phyloP scores from a whole-genome alignment of 768 basidiomycete genomes.

The Boletus subparvulus region DNA sequence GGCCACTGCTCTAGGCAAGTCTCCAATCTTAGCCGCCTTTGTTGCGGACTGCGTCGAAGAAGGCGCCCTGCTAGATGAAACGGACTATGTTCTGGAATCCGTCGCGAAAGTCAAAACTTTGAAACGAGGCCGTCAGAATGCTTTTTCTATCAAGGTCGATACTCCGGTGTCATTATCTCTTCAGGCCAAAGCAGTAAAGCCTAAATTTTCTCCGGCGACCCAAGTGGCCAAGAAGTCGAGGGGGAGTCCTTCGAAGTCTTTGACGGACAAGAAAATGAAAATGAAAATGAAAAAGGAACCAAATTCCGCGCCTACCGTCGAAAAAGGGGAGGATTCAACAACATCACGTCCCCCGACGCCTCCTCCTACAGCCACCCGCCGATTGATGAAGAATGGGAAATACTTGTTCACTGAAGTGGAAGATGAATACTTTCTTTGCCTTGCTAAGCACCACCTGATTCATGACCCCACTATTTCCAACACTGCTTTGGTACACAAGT shows the following conservation, averaged over 20 bases:
- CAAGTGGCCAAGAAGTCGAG: not conserved
- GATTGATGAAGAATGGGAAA: constrained; percentile 26
- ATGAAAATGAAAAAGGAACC: not conserved
- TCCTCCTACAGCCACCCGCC: constrained; percentile 38
- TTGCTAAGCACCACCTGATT: constrained; percentile 46
- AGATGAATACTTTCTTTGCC: constrained; percentile 44
- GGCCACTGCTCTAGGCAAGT: constrained; percentile 36
- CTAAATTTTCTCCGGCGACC: constrained; percentile 3
- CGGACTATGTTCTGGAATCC: constrained; percentile 44
- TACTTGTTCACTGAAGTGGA: constrained; percentile 54
- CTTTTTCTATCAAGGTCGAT: constrained; percentile 14
- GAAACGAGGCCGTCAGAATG: constrained; percentile 25
- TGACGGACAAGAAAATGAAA: constrained; percentile 5
- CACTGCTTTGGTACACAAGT: constrained; percentile 35
- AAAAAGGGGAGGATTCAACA: constrained; percentile 1
- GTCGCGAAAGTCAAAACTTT: constrained; percentile 20
- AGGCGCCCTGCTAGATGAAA: constrained; percentile 43
- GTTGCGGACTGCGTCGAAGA: constrained; percentile 51
- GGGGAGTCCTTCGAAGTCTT: constrained; percentile 9
- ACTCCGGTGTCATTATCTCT: constrained; percentile 1
- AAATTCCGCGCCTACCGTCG: not conserved
- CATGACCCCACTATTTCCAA: constrained; percentile 47
- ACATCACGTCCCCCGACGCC: constrained; percentile 43
- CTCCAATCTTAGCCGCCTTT: constrained; percentile 53
- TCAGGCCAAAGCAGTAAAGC: constrained; percentile 3